Percentiles rank a stretch among this genome's conserved stretches.
Evolutionary conservation across 2,329 filamentous ascomycete genomes (phyloP).

Genomic region (Periglandula ipomoeae): DNA sequence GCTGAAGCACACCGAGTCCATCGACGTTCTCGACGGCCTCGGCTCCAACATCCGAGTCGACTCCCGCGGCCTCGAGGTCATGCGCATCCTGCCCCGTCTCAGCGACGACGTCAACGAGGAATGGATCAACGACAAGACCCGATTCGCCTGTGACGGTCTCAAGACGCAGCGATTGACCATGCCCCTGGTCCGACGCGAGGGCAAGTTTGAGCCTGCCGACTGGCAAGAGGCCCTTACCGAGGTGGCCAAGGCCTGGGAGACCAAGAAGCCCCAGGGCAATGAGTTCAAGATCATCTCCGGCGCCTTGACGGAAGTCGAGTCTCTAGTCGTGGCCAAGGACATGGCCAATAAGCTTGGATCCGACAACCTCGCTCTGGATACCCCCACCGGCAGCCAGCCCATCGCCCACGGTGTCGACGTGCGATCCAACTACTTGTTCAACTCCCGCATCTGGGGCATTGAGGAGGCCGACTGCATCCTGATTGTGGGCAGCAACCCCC

Average conservation of each 20-base stretch:
- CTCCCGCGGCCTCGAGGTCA: slow-evolving; percentile 86
- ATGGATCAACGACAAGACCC: slow-evolving; percentile 98
- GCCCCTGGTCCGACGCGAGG: slow-evolving; percentile 77
- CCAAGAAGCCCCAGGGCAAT: slow-evolving; percentile 73
- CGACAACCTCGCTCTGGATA: slow-evolving; percentile 90
- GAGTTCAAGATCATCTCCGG: slow-evolving; percentile 95
- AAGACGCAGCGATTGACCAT: slow-evolving; percentile 95
- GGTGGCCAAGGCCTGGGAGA: slow-evolving; percentile 71
- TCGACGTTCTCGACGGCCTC: slow-evolving; percentile 87
- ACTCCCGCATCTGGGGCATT: slow-evolving; percentile 87
- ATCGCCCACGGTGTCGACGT: slow-evolving; percentile 89
- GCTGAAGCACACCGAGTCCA: slow-evolving; percentile 87
- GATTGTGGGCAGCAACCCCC: slow-evolving; percentile 87
- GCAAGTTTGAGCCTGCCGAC: slow-evolving; percentile 83
- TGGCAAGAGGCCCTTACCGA: slow-evolving; percentile 95
- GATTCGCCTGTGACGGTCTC: slow-evolving; percentile 92
- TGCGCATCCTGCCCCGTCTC: slow-evolving; percentile 84
- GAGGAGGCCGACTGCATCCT: slow-evolving; percentile 91
- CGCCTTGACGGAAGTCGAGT: slow-evolving; percentile 84
- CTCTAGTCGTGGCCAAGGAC: slow-evolving; percentile 93
- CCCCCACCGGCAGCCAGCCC: slow-evolving; percentile 72
- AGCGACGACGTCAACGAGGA: slow-evolving; percentile 99
- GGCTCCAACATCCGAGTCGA: slow-evolving; percentile 94
- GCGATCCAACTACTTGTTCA: slow-evolving; percentile 92
- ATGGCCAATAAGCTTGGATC: slow-evolving; percentile 93